Percentiles rank a stretch among this genome's conserved stretches.
phyloP scores from a whole-genome alignment of 495 filamentous ascomycete genomes.

The Penicillium angulare region DNA sequence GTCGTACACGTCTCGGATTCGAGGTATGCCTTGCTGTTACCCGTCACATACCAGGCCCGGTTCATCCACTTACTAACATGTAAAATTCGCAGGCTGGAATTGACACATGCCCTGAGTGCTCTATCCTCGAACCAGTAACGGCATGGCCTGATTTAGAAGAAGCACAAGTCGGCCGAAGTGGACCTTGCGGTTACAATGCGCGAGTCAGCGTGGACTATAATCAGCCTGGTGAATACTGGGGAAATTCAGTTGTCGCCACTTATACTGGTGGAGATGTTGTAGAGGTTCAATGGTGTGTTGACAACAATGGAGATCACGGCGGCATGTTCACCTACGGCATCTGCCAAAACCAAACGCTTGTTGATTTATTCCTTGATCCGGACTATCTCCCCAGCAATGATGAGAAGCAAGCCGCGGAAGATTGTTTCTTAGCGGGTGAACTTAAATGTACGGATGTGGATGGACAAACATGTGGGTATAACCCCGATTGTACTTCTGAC shows the following conservation, averaged over 20 bases:
- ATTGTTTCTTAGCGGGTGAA: conserved; percentile 51
- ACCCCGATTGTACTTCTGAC: conserved; percentile 45
- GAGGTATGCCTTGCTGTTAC: conserved; percentile 33
- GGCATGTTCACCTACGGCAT: conserved; percentile 60
- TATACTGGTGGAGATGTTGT: conserved; percentile 47
- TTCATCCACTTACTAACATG: conserved; percentile 3
- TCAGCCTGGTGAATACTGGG: conserved; percentile 45
- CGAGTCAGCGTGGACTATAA: conserved; percentile 58
- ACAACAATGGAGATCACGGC: conserved; percentile 59
- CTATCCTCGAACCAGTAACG: conserved; percentile 54
- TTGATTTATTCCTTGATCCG: conserved; percentile 51
- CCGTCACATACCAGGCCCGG: not conserved
- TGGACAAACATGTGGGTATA: conserved; percentile 53
- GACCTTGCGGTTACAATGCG: conserved; percentile 56
- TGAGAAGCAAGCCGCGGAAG: conserved; percentile 55
- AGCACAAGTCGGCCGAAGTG: conserved; percentile 49
- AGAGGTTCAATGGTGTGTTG: conserved; percentile 56
- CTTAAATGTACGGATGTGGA: conserved; percentile 51
- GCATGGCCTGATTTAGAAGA: conserved; percentile 50
- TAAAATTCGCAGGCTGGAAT: conserved; percentile 41
- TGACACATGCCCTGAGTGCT: conserved; percentile 55
- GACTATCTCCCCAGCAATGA: conserved; percentile 49
- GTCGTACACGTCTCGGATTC: conserved; percentile 45
- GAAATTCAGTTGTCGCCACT: conserved; percentile 38
- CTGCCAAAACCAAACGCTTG: conserved; percentile 51